phyloP scores from a whole-genome alignment of 2,329 filamentous ascomycete species.

The Lithohypha guttulata region DNA sequence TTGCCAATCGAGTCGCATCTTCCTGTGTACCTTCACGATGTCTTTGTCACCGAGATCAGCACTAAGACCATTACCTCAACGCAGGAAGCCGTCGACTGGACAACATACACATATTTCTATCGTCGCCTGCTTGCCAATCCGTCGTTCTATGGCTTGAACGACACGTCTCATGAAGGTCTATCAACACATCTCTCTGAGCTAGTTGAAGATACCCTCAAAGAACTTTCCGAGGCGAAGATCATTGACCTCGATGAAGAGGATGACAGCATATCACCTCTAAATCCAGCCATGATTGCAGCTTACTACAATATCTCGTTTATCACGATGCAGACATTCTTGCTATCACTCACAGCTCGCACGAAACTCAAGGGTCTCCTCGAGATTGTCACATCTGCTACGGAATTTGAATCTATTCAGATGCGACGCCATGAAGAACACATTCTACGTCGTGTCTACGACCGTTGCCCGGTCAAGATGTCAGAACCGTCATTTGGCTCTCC shows the following conservation, averaged over 20 bases:
- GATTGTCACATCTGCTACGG: conserved; percentile 91
- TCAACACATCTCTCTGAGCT: conserved; percentile 89
- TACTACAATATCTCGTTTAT: conserved; percentile 99
- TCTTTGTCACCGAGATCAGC: conserved; percentile 93
- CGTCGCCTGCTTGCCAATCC: conserved; percentile 87
- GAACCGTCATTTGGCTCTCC: conserved; percentile 80
- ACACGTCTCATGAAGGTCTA: conserved; percentile 83
- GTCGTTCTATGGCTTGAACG: conserved; percentile 85
- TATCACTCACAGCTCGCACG: conserved; percentile 77
- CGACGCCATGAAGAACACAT: conserved; percentile 82
- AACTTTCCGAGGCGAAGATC: conserved; percentile 84
- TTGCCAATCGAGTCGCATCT: conserved; percentile 91
- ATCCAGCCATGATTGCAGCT: conserved; percentile 93
- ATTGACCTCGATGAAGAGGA: conserved; percentile 93
- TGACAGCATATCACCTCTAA: conserved; percentile 76
- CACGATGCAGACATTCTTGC: conserved; percentile 96
- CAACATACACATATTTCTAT: conserved; percentile 97
- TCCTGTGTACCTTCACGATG: conserved; percentile 83
- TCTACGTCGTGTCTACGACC: conserved; percentile 84
- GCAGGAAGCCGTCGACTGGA: conserved; percentile 96
- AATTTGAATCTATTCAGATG: conserved; percentile 92
- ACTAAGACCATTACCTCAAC: conserved; percentile 91
- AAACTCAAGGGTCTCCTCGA: conserved; percentile 96
- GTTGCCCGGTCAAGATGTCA: conserved; percentile 89
- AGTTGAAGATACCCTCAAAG: conserved; percentile 83